Base-by-base conservation (phyloP, 163 green algal genomes). In the Chloromonas sp. region DNA sequence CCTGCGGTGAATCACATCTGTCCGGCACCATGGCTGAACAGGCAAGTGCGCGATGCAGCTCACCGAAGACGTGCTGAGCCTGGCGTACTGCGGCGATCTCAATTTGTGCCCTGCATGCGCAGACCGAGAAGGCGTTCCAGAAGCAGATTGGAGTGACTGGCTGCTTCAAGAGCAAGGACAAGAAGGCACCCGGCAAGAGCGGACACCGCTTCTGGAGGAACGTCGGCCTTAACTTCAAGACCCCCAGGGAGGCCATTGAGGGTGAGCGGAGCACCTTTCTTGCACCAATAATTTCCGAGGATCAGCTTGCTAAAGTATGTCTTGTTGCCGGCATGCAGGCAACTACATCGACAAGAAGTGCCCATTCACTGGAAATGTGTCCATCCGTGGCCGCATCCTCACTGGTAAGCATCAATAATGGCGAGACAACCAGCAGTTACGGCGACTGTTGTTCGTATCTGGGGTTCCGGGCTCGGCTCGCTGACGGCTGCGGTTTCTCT, bases 291-390 rank as follows among this genome's bases (percentile, higher is more conserved):
- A 76, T 76, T 36, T 36, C 36, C 36, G 36, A 36, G 36, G 36
- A 36, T 36, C 36, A 36, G 36, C 36, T 36, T 36, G 36, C 36
- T 36, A 36, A 36, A 36, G 36, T 36, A 36, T 36, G 36, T 36
- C 36, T 36, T 36, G 36, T 36, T 36, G 36, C 36, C 36, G 36
- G 36, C 36, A 3, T 82, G 83, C 95, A 99, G 96, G 97, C 86
- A 96, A 89, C 80, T 99, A 99, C 94, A 98, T 99, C 83, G 97
- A 99, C 94, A 99, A 99, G 95, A 99, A 99, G 95, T 99, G 97
- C 95, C 97, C 97, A 61, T 99, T 99, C 96, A 99, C 97, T 81
- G 95, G 97, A 90, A 97, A 98, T 84, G 95, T 99, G 36, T 97
- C 94, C 84, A 99, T 99, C 85, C 95, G 97, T 77, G 97, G 97